Evolutionary conservation across 1,284 basidiomycete species (phyloP).

Genomic region (Sanghuangporus weigelae): DNA sequence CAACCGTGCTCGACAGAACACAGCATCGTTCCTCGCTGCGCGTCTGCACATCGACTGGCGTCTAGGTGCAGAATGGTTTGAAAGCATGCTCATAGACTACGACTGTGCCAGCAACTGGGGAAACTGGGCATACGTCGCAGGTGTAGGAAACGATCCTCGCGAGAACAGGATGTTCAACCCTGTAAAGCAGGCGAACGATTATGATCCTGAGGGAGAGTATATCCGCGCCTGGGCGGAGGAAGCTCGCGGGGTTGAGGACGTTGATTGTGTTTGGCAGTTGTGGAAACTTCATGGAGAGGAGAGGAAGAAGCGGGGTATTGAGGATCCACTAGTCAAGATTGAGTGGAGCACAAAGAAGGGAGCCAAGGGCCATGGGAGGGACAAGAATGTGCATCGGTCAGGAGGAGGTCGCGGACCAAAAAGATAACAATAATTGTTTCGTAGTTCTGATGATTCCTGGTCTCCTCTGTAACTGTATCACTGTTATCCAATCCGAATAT

Average conservation of each 20-base stretch:
- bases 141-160: constrained; percentile 50
- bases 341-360: constrained; percentile 3
- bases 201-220: constrained; percentile 40
- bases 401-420: background rate
- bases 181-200: constrained; percentile 49
- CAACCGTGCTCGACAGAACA: constrained; percentile 50
- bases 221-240: constrained; percentile 43
- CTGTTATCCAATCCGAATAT: background rate
- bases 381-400: too few relatives aligned
- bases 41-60: constrained; percentile 49
- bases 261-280: constrained; percentile 17
- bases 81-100: constrained; percentile 35
- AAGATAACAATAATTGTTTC: background rate
- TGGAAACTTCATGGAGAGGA: constrained; percentile 15
- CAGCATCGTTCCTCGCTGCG: constrained; percentile 47
- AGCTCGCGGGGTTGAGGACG: constrained; percentile 30
- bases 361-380: background rate
- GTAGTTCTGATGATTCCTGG: background rate
- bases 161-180: constrained; percentile 43
- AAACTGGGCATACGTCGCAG: constrained; percentile 42
- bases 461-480: background rate
- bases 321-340: constrained; percentile 19
- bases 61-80: constrained; percentile 38
- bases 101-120: constrained; percentile 38
- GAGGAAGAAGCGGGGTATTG: constrained; percentile 8